These are phyloP conservation scores for Fusarium nygamai DNA, from an alignment of 2,329 filamentous ascomycete genomes.

Conservation along the genomic window DNA sequence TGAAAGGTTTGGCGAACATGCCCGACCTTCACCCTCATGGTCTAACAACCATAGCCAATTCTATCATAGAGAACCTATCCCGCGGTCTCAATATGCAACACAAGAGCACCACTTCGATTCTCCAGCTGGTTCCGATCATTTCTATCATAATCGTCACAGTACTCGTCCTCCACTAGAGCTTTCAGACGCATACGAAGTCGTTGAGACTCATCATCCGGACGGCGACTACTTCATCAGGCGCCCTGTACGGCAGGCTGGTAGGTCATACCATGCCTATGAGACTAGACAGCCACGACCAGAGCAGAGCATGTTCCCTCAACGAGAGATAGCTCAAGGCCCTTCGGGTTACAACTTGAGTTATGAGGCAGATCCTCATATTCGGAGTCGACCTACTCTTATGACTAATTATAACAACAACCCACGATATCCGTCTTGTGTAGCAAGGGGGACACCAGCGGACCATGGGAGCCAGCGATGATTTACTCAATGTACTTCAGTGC, in stretches of 20 bases:
- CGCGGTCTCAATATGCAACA: constrained; percentile 11
- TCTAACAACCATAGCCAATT: constrained; percentile 13
- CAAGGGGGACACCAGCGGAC: background rate
- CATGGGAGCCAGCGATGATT: constrained; percentile 3
- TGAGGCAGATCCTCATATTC: background rate
- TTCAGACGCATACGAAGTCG: constrained; percentile 55
- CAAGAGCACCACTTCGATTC: constrained; percentile 12
- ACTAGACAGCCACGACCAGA: constrained; percentile 19
- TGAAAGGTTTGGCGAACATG: constrained; percentile 1
- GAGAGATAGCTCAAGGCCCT: background rate
- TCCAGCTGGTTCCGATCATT: background rate
- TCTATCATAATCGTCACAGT: constrained; percentile 19
- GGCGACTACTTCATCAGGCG: constrained; percentile 59
- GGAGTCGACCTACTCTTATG: background rate
- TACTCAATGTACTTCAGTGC: background rate
- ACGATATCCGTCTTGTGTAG: constrained; percentile 47
- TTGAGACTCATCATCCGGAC: constrained; percentile 56
- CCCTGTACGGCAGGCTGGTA: constrained; percentile 48
- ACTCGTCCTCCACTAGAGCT: constrained; percentile 4
- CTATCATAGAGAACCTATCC: constrained; percentile 19
- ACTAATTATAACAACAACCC: constrained; percentile 54
- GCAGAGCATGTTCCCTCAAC: constrained; percentile 7
- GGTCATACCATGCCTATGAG: constrained; percentile 42
- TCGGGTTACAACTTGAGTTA: constrained; percentile 4
- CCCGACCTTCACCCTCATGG: constrained; percentile 4